Conservation (phyloP, 140 eudicot species). For the Cichorium intybus region DNA sequence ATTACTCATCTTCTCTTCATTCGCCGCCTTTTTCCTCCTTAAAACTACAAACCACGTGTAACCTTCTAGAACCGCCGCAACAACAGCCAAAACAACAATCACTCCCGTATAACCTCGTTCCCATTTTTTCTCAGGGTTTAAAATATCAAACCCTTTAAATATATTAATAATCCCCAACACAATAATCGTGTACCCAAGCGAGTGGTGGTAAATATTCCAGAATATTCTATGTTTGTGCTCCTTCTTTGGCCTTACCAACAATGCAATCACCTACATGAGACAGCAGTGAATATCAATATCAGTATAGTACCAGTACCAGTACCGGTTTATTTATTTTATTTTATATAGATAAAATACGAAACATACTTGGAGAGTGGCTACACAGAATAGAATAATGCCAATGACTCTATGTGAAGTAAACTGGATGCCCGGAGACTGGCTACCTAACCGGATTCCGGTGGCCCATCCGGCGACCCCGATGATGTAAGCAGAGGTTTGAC, state of each 20-base stretch:
- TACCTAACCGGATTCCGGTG: constrained; percentile 74
- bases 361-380: constrained; percentile 76
- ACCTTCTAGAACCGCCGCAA: constrained; percentile 53
- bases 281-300: no score
- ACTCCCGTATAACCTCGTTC: constrained; percentile 54
- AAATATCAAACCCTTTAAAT: constrained; percentile 67
- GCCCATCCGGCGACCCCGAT: constrained; percentile 85
- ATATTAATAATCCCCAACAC: constrained; percentile 67
- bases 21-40: constrained; percentile 51
- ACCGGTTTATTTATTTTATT: no score
- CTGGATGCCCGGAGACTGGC: constrained; percentile 58
- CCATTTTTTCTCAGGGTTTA: constrained; percentile 69
- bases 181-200: constrained; percentile 62
- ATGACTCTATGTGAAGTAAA: constrained; percentile 69
- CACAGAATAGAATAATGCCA: constrained; percentile 67
- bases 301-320: no score
- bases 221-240: constrained; percentile 71
- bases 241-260: constrained; percentile 81
- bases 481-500: constrained; percentile 74
- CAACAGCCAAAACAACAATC: constrained; percentile 46
- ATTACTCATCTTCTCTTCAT: constrained; percentile 39
- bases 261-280: constrained; percentile 54
- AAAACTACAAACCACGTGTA: constrained; percentile 59
- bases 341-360: no score
- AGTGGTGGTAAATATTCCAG: constrained; percentile 88